A percentile compares a stretch with the other conserved stretches of the same genome.
Conservation (phyloP, 768 basidiomycete species). For the Auriscalpium microsporum region DNA sequence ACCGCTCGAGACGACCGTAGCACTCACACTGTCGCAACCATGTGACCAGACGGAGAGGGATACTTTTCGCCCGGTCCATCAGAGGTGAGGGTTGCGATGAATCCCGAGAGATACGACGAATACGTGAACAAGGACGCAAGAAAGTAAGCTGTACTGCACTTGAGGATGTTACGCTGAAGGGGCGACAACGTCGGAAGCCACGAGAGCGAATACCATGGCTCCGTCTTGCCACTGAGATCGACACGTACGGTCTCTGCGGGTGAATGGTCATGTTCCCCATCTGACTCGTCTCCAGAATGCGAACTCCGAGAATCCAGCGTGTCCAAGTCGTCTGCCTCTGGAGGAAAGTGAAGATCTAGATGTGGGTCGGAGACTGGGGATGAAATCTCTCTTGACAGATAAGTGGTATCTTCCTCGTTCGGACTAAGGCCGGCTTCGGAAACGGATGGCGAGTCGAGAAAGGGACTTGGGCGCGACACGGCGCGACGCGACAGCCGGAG, state of each 20-base stretch:
- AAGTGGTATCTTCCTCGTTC: neutral
- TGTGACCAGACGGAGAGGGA: constrained; percentile 78
- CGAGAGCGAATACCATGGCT: constrained; percentile 7
- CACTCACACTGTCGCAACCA: constrained; percentile 90
- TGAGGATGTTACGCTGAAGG: constrained; percentile 67
- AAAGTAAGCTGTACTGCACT: constrained; percentile 88
- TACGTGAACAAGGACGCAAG: constrained; percentile 92
- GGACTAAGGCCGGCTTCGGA: neutral
- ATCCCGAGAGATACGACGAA: constrained; percentile 58
- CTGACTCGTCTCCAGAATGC: neutral
- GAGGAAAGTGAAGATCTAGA: neutral
- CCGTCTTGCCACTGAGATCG: neutral
- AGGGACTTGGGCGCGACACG: neutral
- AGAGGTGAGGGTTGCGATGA: constrained; percentile 55
- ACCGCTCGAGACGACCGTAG: neutral
- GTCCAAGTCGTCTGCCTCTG: neutral
- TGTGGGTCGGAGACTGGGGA: constrained; percentile 4
- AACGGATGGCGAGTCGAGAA: neutral
- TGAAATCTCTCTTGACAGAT: neutral
- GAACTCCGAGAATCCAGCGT: neutral
- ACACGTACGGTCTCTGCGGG: neutral
- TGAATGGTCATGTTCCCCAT: neutral
- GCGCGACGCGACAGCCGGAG: neutral
- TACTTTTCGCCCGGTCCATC: constrained; percentile 35
- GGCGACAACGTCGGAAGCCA: constrained; percentile 35